Evolutionary conservation across 2,329 filamentous ascomycete species (phyloP).

Genomic region (Cephalotrichum gorgonifer): DNA sequence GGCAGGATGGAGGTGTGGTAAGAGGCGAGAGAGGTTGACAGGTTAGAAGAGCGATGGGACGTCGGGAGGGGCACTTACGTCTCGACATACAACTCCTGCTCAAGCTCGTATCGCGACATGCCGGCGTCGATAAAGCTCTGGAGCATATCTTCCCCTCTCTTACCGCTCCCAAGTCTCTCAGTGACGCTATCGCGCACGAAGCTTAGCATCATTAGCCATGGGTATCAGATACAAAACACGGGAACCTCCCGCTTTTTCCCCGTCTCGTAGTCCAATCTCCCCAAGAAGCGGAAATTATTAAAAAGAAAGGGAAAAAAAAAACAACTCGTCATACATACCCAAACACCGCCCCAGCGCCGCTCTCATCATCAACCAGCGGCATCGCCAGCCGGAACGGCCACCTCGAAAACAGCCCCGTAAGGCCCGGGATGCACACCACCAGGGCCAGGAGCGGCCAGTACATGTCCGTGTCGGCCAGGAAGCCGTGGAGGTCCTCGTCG

Average conservation of each 20-base stretch:
- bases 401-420: not conserved
- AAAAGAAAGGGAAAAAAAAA: conserved; percentile 8
- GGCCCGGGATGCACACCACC: not conserved
- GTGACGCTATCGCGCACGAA: conserved; percentile 17
- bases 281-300: no score
- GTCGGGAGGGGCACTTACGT: conserved; percentile 4
- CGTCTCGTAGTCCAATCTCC: no score
- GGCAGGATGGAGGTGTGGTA: not conserved
- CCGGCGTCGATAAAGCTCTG: conserved; percentile 19
- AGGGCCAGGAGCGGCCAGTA: not conserved
- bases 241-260: no score
- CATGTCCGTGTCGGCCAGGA: conserved; percentile 13
- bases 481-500: conserved; percentile 32
- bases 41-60: not conserved
- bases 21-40: not conserved
- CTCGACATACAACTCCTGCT: conserved; percentile 15
- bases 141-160: conserved; percentile 19
- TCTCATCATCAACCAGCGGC: not conserved
- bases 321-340: no score
- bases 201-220: not conserved
- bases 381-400: not conserved
- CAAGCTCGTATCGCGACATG: conserved; percentile 14
- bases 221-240: not conserved
- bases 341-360: not conserved
- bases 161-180: conserved; percentile 15